Conservation (phyloP, 75 land plant species). For the Sequoiadendron giganteum region DNA sequence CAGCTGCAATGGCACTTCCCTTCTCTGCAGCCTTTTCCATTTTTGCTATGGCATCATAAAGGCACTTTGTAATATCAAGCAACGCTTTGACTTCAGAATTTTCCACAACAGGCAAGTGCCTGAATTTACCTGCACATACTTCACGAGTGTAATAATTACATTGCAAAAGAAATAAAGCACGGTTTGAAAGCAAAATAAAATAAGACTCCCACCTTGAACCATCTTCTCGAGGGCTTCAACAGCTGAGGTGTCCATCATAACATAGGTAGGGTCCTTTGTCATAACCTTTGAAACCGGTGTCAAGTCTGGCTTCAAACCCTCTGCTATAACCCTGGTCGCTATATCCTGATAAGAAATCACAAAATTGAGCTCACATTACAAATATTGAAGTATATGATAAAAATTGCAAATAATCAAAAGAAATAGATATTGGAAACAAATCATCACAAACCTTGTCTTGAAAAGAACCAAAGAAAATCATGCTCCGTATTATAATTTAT, state of each 20-base stretch:
- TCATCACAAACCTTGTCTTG: background rate
- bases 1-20: constrained; percentile 92
- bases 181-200: background rate
- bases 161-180: background rate
- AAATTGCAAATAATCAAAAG: background rate
- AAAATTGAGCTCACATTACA: background rate
- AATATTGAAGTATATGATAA: background rate
- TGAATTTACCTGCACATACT: constrained; percentile 65
- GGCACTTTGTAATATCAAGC: constrained; percentile 83
- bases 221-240: constrained; percentile 92
- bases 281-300: constrained; percentile 81
- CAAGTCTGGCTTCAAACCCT: constrained; percentile 78
- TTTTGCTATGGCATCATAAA: constrained; percentile 88
- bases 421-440: background rate
- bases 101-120: constrained; percentile 93
- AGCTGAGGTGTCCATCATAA: constrained; percentile 74
- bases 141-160: background rate
- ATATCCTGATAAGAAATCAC: constrained; percentile 54
- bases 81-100: constrained; percentile 90
- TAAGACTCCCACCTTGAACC: constrained; percentile 63
- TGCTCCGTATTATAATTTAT: background rate
- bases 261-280: constrained; percentile 85
- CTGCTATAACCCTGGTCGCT: constrained; percentile 86
- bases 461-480: background rate
- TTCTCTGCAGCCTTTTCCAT: constrained; percentile 98